These are phyloP conservation scores for Apiospora pterosperma DNA, from an alignment of 2,329 filamentous ascomycete species.

Conservation along the genomic window DNA sequence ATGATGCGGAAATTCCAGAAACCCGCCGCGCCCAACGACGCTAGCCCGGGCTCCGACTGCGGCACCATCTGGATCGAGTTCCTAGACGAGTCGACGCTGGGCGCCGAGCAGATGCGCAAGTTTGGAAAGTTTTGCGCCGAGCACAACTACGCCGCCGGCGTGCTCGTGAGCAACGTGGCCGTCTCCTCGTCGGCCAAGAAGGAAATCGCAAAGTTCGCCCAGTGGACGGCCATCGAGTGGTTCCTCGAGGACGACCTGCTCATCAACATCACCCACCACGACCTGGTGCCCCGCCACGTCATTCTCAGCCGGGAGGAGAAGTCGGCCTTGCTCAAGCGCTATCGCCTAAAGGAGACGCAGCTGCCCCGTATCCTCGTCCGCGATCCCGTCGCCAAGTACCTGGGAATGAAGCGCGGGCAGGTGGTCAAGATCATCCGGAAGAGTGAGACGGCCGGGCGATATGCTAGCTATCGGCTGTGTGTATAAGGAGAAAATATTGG, in stretches of 20 bases:
- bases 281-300: conserved; percentile 91
- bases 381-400: conserved; percentile 89
- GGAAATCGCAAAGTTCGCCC: conserved; percentile 73
- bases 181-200: conserved; percentile 87
- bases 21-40: conserved; percentile 64
- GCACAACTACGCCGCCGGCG: conserved; percentile 82
- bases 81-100: conserved; percentile 71
- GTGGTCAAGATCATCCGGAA: conserved; percentile 98
- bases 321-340: conserved; percentile 76
- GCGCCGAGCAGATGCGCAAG: conserved; percentile 85
- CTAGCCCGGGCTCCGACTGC: conserved; percentile 68
- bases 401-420: conserved; percentile 85
- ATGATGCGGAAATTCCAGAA: conserved; percentile 86
- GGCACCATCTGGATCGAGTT: conserved; percentile 95
- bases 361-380: conserved; percentile 86
- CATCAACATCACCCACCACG: conserved; percentile 97
- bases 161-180: conserved; percentile 80
- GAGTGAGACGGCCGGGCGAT: conserved; percentile 91
- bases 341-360: conserved; percentile 96
- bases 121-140: conserved; percentile 81
- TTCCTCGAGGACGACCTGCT: conserved; percentile 95
- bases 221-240: conserved; percentile 80
- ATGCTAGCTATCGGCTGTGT: conserved; percentile 85
- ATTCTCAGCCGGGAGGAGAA: conserved; percentile 90
- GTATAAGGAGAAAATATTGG: conserved; percentile 39